Evolutionary conservation across 1,284 basidiomycete species (phyloP).

Genomic region (Puccinia triticina): DNA sequence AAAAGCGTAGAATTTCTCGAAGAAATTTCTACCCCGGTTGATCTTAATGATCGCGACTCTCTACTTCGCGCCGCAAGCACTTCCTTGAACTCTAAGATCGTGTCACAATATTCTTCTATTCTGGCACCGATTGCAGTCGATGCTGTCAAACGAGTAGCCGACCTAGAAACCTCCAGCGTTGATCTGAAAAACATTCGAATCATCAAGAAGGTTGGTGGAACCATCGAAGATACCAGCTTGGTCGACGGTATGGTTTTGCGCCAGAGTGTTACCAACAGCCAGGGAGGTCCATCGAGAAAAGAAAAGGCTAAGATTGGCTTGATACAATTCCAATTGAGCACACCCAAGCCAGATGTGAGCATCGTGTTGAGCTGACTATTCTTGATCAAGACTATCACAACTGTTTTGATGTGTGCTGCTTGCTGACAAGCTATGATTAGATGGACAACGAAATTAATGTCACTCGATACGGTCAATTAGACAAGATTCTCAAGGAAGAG

Average conservation of each 20-base stretch:
- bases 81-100: conserved; percentile 97
- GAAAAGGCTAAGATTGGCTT: conserved; percentile 99
- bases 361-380: neutral
- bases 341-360: conserved; percentile 94
- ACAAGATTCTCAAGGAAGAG: conserved; percentile 99
- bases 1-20: conserved; percentile 94
- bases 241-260: conserved; percentile 95
- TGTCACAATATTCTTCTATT: conserved; percentile 97
- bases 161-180: conserved; percentile 77
- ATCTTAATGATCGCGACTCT: conserved; percentile 82
- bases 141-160: conserved; percentile 87
- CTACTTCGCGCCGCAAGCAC: conserved; percentile 92
- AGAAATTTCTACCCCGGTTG: conserved; percentile 89
- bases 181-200: conserved; percentile 94
- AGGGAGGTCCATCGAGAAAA: conserved; percentile 89
- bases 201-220: conserved; percentile 98
- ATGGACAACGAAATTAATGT: conserved; percentile 99
- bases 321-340: conserved; percentile 96
- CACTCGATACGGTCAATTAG: conserved; percentile 99
- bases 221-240: conserved; percentile 97
- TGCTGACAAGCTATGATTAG: conserved; percentile 62
- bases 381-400: neutral
- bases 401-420: neutral
- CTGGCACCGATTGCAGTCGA: conserved; percentile 95
- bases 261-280: conserved; percentile 86